A percentile compares a stretch with the other conserved stretches of the same genome.
Evolutionary conservation across 2,329 filamentous ascomycete genomes (phyloP).

Genomic region (Neofusicoccum kwambonambiense): DNA sequence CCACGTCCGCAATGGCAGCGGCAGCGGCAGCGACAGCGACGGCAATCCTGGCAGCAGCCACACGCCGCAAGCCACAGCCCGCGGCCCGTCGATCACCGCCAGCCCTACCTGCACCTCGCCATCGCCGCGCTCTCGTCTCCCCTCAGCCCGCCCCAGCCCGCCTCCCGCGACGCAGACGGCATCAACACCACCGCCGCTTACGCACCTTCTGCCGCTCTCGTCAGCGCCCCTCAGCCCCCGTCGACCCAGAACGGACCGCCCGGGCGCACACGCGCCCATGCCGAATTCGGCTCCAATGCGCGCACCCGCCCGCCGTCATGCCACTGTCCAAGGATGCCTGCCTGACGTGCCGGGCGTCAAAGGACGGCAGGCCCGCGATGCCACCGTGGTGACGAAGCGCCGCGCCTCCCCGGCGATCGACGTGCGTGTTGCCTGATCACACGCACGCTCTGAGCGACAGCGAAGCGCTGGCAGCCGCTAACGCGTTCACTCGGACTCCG

Average conservation of each 20-base stretch:
- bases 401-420: background rate
- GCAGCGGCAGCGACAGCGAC: no score
- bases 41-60: background rate
- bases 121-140: no score
- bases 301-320: background rate
- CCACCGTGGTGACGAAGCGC: background rate
- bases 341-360: no score
- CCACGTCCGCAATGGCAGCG: background rate
- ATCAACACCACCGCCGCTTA: background rate
- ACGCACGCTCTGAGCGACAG: background rate
- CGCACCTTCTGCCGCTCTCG: background rate
- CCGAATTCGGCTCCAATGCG: background rate
- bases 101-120: background rate
- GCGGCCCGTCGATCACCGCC: background rate
- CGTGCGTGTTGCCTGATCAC: background rate
- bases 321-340: no score
- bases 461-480: background rate
- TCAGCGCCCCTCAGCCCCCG: no score
- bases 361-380: no score
- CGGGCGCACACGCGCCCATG: background rate
- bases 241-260: no score
- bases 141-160: background rate
- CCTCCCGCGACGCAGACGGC: background rate
- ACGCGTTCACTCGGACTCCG: slow-evolving; percentile 2
- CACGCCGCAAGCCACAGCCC: background rate